phyloP scores from a whole-genome alignment of 2,329 filamentous ascomycete species.

The Aspergillus ruber region DNA sequence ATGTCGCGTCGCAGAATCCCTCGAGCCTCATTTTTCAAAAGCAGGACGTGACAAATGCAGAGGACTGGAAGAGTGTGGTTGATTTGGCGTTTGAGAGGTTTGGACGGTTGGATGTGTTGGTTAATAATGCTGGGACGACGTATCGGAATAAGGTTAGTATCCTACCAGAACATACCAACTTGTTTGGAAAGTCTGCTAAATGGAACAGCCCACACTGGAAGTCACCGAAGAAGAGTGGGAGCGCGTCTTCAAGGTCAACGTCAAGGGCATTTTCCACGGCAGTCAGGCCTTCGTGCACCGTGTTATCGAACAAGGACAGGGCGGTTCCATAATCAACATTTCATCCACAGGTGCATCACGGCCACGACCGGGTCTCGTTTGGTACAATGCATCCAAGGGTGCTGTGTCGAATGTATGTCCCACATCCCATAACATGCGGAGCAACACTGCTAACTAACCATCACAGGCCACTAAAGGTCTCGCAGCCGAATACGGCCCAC shows the following conservation, averaged over 20 bases:
- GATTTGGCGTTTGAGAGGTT: slow-evolving; percentile 24
- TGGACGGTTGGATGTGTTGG: slow-evolving; percentile 36
- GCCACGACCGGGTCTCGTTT: slow-evolving; percentile 39
- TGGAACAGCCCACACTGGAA: slow-evolving; percentile 30
- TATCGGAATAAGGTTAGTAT: slow-evolving; percentile 33
- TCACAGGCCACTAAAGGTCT: slow-evolving; percentile 57
- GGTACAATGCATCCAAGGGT: slow-evolving; percentile 42
- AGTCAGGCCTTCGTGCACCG: slow-evolving; percentile 28
- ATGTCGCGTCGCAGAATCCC: slow-evolving; percentile 24
- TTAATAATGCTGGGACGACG: slow-evolving; percentile 44
- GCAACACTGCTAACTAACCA: background rate
- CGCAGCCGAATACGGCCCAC: slow-evolving; percentile 65
- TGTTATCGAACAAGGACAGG: slow-evolving; percentile 33
- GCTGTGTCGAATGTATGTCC: slow-evolving; percentile 37
- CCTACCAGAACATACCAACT: too few relatives aligned
- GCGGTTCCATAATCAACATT: slow-evolving; percentile 41
- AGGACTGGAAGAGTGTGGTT: slow-evolving; percentile 29
- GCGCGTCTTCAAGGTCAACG: slow-evolving; percentile 39
- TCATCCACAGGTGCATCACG: slow-evolving; percentile 38
- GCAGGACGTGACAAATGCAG: slow-evolving; percentile 29
- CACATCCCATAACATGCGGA: background rate
- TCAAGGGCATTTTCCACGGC: slow-evolving; percentile 37
- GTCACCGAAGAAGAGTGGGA: slow-evolving; percentile 41
- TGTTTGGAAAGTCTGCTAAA: background rate
- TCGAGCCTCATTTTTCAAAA: slow-evolving; percentile 25